Conservation (phyloP, 1,284 basidiomycete species). For the Neonothopanus nambi region DNA sequence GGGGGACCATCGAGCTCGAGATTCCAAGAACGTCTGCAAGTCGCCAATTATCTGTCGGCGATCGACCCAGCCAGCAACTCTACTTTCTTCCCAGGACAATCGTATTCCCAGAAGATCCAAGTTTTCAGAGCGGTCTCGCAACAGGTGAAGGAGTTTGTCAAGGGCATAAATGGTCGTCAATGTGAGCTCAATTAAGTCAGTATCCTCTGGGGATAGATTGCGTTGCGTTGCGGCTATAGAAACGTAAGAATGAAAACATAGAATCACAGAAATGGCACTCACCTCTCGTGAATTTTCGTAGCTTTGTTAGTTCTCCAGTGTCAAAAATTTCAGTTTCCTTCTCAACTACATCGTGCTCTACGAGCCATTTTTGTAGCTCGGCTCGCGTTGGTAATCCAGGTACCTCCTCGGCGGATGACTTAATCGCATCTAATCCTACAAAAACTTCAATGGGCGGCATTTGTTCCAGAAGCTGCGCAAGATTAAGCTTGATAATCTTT, state of each 20-base stretch:
- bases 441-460: constrained; percentile 84
- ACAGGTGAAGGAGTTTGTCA: constrained; percentile 86
- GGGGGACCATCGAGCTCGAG: constrained; percentile 74
- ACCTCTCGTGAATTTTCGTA: constrained; percentile 93
- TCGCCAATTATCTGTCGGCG: constrained; percentile 65
- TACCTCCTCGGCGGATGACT: constrained; percentile 53
- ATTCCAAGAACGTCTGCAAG: constrained; percentile 63
- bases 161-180: constrained; percentile 87
- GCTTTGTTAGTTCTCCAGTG: constrained; percentile 84
- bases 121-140: constrained; percentile 78
- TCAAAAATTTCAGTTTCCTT: constrained; percentile 91
- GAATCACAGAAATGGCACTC: constrained; percentile 32
- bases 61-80: constrained; percentile 72
- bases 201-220: constrained; percentile 88
- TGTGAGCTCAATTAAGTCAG: constrained; percentile 92
- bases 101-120: constrained; percentile 74
- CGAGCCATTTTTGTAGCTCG: constrained; percentile 74
- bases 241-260: constrained; percentile 3
- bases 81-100: constrained; percentile 80
- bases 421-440: constrained; percentile 64
- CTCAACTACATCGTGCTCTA: constrained; percentile 85
- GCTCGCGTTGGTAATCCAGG: constrained; percentile 67
- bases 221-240: constrained; percentile 81
- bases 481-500: constrained; percentile 11
- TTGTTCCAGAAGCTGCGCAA: constrained; percentile 69